A percentile compares a stretch with the other conserved stretches of the same genome.
These are phyloP conservation scores for Phytopythium sindhum DNA, from an alignment of 352 stramenopile species.

Conservation along the genomic window DNA sequence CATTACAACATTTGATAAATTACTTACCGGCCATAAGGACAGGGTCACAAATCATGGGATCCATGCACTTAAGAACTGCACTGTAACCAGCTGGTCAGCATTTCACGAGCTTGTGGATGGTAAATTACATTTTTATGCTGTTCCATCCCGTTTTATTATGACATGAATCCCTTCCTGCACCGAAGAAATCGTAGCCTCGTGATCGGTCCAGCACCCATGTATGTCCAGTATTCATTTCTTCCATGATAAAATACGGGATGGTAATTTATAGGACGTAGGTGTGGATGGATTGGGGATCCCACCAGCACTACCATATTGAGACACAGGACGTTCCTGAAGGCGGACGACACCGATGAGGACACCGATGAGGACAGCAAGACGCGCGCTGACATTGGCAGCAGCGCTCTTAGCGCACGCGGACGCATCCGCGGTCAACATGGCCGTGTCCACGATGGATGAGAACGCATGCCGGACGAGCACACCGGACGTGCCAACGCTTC, in stretches of 20 bases:
- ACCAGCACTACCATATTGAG: background rate
- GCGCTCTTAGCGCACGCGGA: constrained; percentile 1
- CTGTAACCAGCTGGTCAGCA: background rate
- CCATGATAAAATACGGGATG: background rate
- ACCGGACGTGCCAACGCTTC: constrained; percentile 1
- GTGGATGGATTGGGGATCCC: too few species aligned
- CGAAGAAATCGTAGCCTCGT: background rate
- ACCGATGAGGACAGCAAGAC: background rate
- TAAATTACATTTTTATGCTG: background rate
- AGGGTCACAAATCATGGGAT: constrained; percentile 1
- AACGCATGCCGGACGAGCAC: background rate
- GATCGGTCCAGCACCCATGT: background rate
- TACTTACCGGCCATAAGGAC: too few species aligned
- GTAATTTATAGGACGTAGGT: too few species aligned
- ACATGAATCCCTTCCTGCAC: background rate
- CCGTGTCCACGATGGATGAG: constrained; percentile 4
- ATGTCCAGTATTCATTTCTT: background rate
- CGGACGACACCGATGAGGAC: too few species aligned
- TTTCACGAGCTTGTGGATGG: background rate
- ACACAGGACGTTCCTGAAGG: background rate
- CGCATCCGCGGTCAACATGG: constrained; percentile 5
- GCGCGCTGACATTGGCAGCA: background rate
- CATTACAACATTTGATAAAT: too few species aligned
- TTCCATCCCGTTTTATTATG: background rate
- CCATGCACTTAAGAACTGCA: background rate